Base-by-base conservation (phyloP, 495 filamentous ascomycete species). In the Hypoxylon intermedium region DNA sequence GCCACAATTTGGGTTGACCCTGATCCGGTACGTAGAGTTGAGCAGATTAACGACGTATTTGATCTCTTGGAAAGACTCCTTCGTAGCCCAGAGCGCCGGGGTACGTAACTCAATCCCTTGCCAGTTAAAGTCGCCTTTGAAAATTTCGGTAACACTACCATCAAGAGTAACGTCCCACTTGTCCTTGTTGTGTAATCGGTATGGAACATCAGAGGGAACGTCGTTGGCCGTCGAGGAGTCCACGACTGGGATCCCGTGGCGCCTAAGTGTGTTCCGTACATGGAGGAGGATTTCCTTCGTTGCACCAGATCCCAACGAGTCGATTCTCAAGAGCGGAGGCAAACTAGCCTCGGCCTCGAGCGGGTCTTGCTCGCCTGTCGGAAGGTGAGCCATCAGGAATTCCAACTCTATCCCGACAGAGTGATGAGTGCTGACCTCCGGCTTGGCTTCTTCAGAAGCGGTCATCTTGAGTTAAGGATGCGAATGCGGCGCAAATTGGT, bases 361-460 rank as follows among this genome's bases (percentile, higher is more conserved):
- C 6, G 63, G 58, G 33, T 63, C 63, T 3, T 21, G 19, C n/a
- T 30, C 44, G 9, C 11, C 26, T 15, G 1, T 31, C 11, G 51
- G 30, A 2, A 70, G n/a, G 21, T 48, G 64, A 4, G 67, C 71
- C 0, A 74, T 33, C 1, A 66, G 45, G 7, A 70, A 68, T 49
- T 76, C 72, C 1, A 74, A 38, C 47, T 76, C 72, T 16, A 74
- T 50, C 3, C 73, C 69, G 9, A 60, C 67, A 9, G 57, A 69
- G 23, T 57, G 58, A 42, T 42, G 47, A 45, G 53, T 60, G 36
- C 36, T 33, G 23, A 33, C 44, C 6, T 54, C 48, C 11, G 53
- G 46, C 36, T 15, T 30, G 19, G 53, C 49, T 53, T 34, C 28
- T 28, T 40, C 30, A 9, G 23, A 30, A 12, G 4, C 9, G n/a